These are phyloP conservation scores for Hymenoscyphus salicellus DNA, from an alignment of 2,329 filamentous ascomycete genomes.

Conservation along the genomic window DNA sequence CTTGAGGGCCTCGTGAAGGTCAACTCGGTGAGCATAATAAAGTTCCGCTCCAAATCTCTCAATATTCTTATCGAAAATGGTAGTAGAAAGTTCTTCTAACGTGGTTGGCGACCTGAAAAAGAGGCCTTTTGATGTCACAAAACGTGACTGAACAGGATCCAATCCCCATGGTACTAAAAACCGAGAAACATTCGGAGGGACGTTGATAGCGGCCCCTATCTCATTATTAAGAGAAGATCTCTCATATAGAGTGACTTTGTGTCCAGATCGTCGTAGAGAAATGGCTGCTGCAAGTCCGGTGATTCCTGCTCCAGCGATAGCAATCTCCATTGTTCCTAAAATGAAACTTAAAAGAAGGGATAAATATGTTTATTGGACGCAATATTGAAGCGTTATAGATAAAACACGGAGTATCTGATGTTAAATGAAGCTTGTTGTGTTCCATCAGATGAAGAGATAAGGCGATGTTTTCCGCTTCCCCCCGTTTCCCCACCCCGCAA, in stretches of 20 bases:
- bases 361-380: background rate
- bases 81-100: conserved; percentile 3
- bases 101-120: conserved; percentile 12
- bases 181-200: conserved; percentile 40
- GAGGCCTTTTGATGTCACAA: conserved; percentile 24
- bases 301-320: conserved; percentile 37
- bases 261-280: conserved; percentile 33
- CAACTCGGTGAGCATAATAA: conserved; percentile 40
- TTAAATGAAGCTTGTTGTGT: too few relatives aligned
- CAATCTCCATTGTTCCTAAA: conserved; percentile 17
- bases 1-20: conserved; percentile 41
- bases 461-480: too few relatives aligned
- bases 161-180: conserved; percentile 39
- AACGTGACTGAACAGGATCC: conserved; percentile 29
- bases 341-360: background rate
- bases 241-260: conserved; percentile 34
- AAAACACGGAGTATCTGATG: too few relatives aligned
- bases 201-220: conserved; percentile 42
- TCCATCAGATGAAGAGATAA: too few relatives aligned
- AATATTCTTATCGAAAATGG: background rate
- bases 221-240: conserved; percentile 39
- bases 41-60: conserved; percentile 16
- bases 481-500: too few relatives aligned
- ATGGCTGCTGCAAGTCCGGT: conserved; percentile 36
- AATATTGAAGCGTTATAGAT: too few relatives aligned